phyloP scores from a whole-genome alignment of 2,329 filamentous ascomycete genomes.

The Aspergillus japonicus region DNA sequence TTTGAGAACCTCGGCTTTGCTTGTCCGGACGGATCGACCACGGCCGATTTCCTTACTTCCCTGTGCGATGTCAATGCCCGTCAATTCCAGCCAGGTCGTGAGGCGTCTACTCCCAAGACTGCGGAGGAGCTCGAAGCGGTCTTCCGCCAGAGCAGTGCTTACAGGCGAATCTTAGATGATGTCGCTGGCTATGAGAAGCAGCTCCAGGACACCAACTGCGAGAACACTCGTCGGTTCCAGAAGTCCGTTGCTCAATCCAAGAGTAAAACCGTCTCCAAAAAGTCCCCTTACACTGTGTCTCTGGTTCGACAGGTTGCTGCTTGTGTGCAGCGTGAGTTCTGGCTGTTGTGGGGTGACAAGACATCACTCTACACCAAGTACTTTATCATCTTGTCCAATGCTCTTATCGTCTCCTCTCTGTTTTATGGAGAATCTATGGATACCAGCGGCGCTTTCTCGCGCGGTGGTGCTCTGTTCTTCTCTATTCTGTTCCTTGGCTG shows the following conservation, averaged over 20 bases:
- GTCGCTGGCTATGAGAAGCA: slow-evolving; percentile 61
- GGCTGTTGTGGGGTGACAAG: slow-evolving; percentile 73
- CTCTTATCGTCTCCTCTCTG: slow-evolving; percentile 72
- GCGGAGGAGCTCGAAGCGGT: slow-evolving; percentile 66
- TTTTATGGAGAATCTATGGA: slow-evolving; percentile 67
- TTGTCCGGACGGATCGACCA: slow-evolving; percentile 61
- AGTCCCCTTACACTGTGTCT: slow-evolving; percentile 74
- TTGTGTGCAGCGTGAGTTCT: slow-evolving; percentile 69
- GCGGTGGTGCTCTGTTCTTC: slow-evolving; percentile 65
- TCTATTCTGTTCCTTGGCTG: slow-evolving; percentile 65
- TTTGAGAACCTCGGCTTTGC: slow-evolving; percentile 66
- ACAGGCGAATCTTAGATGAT: slow-evolving; percentile 60
- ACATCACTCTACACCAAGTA: slow-evolving; percentile 75
- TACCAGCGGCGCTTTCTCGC: slow-evolving; percentile 62
- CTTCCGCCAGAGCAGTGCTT: slow-evolving; percentile 64
- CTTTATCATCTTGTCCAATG: slow-evolving; percentile 73
- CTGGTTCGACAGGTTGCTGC: slow-evolving; percentile 66
- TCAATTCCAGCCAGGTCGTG: slow-evolving; percentile 63
- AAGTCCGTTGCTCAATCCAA: slow-evolving; percentile 62
- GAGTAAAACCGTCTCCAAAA: slow-evolving; percentile 65
- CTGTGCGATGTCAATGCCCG: slow-evolving; percentile 72
- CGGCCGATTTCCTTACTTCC: slow-evolving; percentile 74
- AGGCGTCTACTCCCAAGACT: slow-evolving; percentile 67
- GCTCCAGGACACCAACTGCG: slow-evolving; percentile 56
- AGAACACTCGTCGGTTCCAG: slow-evolving; percentile 65